Conservation (phyloP, 2,329 filamentous ascomycete species). For the Colletotrichum acutatum region DNA sequence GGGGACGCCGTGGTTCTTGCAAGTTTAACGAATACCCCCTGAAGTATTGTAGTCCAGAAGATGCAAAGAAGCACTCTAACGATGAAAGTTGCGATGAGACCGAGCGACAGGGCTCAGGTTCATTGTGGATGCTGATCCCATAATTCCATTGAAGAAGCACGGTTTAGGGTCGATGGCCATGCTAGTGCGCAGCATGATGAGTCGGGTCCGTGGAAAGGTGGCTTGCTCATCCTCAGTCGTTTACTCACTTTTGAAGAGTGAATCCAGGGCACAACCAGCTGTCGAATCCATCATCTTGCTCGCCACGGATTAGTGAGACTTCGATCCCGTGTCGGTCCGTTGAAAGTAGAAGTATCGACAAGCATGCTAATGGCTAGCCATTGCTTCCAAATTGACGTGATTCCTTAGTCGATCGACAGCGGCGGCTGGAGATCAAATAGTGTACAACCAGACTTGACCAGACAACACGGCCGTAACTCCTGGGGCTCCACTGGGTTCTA, state of each 20-base stretch:
- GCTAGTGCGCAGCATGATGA: too few species aligned
- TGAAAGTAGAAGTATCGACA: neutral
- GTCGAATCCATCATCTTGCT: neutral
- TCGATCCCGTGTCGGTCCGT: neutral
- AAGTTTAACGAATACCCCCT: neutral
- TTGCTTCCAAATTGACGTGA: too few species aligned
- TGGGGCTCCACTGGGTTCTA: neutral
- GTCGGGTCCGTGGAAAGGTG: neutral
- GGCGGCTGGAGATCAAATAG: neutral
- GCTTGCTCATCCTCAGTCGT: neutral
- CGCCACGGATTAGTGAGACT: neutral
- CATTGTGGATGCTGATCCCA: neutral
- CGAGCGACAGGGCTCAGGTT: neutral
- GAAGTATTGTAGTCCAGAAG: neutral
- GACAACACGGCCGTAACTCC: neutral
- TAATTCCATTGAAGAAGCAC: neutral
- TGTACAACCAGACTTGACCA: too few species aligned
- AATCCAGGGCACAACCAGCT: neutral
- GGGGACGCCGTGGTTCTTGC: neutral
- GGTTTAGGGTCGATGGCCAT: neutral
- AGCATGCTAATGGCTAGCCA: neutral
- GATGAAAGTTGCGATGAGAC: neutral
- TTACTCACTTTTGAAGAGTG: neutral
- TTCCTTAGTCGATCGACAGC: too few species aligned
- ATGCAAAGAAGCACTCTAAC: neutral